These are phyloP conservation scores for Kwoniella botswanensis DNA, from an alignment of 768 basidiomycete species.

Conservation along the genomic window DNA sequence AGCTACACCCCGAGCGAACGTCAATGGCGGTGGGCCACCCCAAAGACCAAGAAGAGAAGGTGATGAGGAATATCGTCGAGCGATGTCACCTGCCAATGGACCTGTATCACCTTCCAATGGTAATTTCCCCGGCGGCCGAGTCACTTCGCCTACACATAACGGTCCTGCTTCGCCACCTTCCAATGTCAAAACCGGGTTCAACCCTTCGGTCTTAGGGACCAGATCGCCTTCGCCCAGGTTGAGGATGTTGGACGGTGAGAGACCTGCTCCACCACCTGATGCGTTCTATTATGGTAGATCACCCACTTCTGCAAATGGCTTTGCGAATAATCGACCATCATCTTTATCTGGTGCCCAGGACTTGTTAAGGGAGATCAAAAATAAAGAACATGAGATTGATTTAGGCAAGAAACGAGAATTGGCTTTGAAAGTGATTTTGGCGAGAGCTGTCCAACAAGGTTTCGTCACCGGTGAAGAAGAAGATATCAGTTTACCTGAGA, in stretches of 20 bases:
- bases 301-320: slow-evolving; percentile 50
- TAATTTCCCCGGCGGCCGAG: slow-evolving; percentile 16
- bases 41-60: slow-evolving; percentile 57
- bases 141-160: slow-evolving; percentile 38
- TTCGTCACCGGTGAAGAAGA: slow-evolving; percentile 68
- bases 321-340: slow-evolving; percentile 32
- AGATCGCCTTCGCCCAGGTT: slow-evolving; percentile 64
- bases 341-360: slow-evolving; percentile 63
- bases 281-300: slow-evolving; percentile 64
- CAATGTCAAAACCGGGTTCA: slow-evolving; percentile 40
- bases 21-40: slow-evolving; percentile 60
- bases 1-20: slow-evolving; percentile 27
- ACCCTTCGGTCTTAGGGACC: slow-evolving; percentile 62
- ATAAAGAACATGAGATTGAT: slow-evolving; percentile 81
- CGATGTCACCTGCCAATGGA: slow-evolving; percentile 66
- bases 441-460: slow-evolving; percentile 75
- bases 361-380: slow-evolving; percentile 76
- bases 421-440: slow-evolving; percentile 84
- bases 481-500: slow-evolving; percentile 60
- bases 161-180: slow-evolving; percentile 46
- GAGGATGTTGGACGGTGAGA: slow-evolving; percentile 42
- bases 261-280: slow-evolving; percentile 64
- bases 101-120: slow-evolving; percentile 40
- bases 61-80: slow-evolving; percentile 60
- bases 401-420: slow-evolving; percentile 73